These are phyloP conservation scores for Trichoderma orchidacearum DNA, from an alignment of 495 filamentous ascomycete species.

Conservation along the genomic window DNA sequence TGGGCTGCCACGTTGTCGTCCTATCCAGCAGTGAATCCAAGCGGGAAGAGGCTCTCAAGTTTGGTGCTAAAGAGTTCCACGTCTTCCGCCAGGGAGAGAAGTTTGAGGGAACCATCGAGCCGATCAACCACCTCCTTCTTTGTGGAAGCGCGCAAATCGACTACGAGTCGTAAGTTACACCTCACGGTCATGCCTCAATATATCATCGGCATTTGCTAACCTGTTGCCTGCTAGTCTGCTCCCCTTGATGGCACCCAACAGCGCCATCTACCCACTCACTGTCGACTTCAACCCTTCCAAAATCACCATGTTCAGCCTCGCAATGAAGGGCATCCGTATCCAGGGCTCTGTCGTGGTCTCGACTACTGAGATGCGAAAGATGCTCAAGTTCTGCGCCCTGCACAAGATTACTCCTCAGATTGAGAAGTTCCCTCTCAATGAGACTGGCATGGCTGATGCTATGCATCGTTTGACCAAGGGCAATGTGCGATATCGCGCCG, in stretches of 20 bases:
- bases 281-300: slow-evolving; percentile 30
- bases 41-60: slow-evolving; percentile 50
- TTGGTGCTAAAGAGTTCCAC: slow-evolving; percentile 58
- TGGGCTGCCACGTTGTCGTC: slow-evolving; percentile 68
- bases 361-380: slow-evolving; percentile 60
- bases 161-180: neutral
- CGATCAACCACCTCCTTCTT: slow-evolving; percentile 69
- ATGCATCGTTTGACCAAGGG: neutral
- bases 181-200: neutral
- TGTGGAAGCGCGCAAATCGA: slow-evolving; percentile 19
- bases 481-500: neutral
- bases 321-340: slow-evolving; percentile 55
- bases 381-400: slow-evolving; percentile 64
- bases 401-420: slow-evolving; percentile 67
- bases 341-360: slow-evolving; percentile 64
- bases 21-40: slow-evolving; percentile 61
- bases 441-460: slow-evolving; percentile 45
- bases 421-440: slow-evolving; percentile 51
- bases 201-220: neutral
- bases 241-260: slow-evolving; percentile 54
- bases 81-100: slow-evolving; percentile 56
- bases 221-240: slow-evolving; percentile 43
- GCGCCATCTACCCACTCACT: slow-evolving; percentile 72
- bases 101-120: slow-evolving; percentile 49
- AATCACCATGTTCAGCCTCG: slow-evolving; percentile 52